Base-by-base conservation (phyloP, 768 basidiomycete genomes). In the Leccinum incarnatum region DNA sequence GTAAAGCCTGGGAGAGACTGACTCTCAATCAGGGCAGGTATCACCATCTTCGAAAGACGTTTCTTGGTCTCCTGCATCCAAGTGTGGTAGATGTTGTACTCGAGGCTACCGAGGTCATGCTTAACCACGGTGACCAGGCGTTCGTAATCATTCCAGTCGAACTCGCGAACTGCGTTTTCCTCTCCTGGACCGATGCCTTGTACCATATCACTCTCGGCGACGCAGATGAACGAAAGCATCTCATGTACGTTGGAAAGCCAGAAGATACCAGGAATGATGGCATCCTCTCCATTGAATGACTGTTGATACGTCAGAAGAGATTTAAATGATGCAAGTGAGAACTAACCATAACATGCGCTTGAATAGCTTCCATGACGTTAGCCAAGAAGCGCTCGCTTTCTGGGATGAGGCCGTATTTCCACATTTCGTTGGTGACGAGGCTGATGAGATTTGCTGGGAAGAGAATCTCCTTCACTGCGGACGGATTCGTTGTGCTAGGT, bases 221-320 rank as follows among this genome's bases (percentile, higher is more conserved):
- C 90, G 68, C 92, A 96, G 69, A 98, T 96, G 76, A 98, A 99
- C 5, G 97, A 99, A 32, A 98, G 81, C 86, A 98, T 95, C 72
- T 99, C 97, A 73, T 99, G 97, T 37, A 99, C 95, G 67, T 99
- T 99, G 32, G 97, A 98, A n/a, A 99, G 79, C 97, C 97, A 99
- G 82, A 92, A 99, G 65, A 98, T 91, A 40, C 97, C 97, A 6
- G 97, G 97, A 37, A 95, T 79, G 60, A 99, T 93, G 15, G 95
- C 89, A 56, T 98, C 97, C 74, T 99, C 97, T 61, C 94, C 88
- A 14, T 82, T 82, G 79, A 93, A 97, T 14, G 90, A 92, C 92
- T 94, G 8, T 51, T 19, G 15, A 56, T 21, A 21, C 34, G 59
- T 62, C 50, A 61, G 45, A 62, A 37, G 62, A 9, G 23, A 32